Conservation (phyloP, 805 yeast genomes). For the Kuraishia floccosa region DNA sequence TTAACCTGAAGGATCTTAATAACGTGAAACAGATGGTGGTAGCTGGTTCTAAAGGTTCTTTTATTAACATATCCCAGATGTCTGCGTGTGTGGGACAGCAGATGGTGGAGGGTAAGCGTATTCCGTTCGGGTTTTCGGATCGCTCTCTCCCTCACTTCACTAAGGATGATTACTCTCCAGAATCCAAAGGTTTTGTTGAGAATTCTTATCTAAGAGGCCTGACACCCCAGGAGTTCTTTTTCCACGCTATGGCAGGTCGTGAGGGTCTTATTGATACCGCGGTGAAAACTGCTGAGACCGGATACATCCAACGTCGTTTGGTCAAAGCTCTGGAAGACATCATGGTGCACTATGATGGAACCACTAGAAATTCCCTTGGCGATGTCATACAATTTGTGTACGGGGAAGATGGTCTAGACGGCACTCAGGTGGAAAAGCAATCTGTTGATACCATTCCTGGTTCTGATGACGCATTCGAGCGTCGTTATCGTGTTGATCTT, state of each 20-base stretch:
- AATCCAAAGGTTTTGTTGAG: constrained; percentile 96
- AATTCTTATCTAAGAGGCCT: constrained; percentile 94
- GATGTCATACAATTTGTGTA: constrained; percentile 92
- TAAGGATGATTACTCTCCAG: constrained; percentile 97
- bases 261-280: constrained; percentile 99
- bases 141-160: constrained; percentile 97
- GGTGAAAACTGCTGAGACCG: constrained; percentile 95
- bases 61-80: constrained; percentile 98
- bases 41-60: constrained; percentile 98
- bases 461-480: constrained; percentile 71
- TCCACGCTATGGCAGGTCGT: constrained; percentile 99
- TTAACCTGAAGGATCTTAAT: constrained; percentile 85
- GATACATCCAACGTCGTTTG: constrained; percentile 96
- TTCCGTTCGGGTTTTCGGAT: constrained; percentile 93
- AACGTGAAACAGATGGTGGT: constrained; percentile 99
- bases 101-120: constrained; percentile 99
- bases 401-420: constrained; percentile 99
- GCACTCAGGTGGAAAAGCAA: constrained; percentile 95
- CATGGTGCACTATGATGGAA: constrained; percentile 97
- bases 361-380: constrained; percentile 95
- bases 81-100: constrained; percentile 99
- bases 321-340: constrained; percentile 95
- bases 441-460: constrained; percentile 94
- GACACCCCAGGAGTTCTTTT: constrained; percentile 97
- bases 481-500: constrained; percentile 77